Evolutionary conservation across 331 rosid species (phyloP).

Genomic region (Acacia concinna): DNA sequence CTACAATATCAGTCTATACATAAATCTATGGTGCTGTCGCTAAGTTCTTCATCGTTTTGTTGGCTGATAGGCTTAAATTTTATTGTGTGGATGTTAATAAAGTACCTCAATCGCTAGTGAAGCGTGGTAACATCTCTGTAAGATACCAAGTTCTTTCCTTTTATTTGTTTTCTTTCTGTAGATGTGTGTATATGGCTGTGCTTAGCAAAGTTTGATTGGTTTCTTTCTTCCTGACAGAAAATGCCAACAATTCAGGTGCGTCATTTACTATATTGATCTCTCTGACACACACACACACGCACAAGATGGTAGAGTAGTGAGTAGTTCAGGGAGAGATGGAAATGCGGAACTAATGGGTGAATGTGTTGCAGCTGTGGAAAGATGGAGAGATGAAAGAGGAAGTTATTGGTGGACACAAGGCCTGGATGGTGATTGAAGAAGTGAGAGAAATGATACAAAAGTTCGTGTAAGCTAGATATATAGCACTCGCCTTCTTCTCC

Average conservation of each 20-base stretch:
- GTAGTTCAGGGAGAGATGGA: neutral
- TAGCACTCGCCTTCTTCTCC: conserved; percentile 6
- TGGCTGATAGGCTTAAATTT: conserved; percentile 54
- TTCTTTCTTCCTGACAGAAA: conserved; percentile 51
- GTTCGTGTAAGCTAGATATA: conserved; percentile 31
- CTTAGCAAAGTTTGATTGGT: neutral
- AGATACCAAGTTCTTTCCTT: neutral
- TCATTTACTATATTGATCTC: neutral
- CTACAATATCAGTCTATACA: neutral
- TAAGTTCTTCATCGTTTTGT: neutral
- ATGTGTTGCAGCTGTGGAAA: conserved; percentile 72
- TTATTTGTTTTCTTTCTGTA: neutral
- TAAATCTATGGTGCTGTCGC: neutral
- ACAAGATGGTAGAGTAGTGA: neutral
- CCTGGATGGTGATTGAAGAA: conserved; percentile 83
- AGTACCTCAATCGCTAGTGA: conserved; percentile 80
- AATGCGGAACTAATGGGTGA: neutral
- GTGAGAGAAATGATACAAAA: conserved; percentile 76
- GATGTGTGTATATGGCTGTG: neutral
- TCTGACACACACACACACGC: neutral
- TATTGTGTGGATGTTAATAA: conserved; percentile 87
- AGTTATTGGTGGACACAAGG: conserved; percentile 91
- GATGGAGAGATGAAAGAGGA: conserved; percentile 90
- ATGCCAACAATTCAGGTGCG: conserved; percentile 97
- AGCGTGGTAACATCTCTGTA: conserved; percentile 84